These are phyloP conservation scores for Rhizopus microsporus DNA, from an alignment of 371 early-diverging fungal species.

Conservation along the genomic window DNA sequence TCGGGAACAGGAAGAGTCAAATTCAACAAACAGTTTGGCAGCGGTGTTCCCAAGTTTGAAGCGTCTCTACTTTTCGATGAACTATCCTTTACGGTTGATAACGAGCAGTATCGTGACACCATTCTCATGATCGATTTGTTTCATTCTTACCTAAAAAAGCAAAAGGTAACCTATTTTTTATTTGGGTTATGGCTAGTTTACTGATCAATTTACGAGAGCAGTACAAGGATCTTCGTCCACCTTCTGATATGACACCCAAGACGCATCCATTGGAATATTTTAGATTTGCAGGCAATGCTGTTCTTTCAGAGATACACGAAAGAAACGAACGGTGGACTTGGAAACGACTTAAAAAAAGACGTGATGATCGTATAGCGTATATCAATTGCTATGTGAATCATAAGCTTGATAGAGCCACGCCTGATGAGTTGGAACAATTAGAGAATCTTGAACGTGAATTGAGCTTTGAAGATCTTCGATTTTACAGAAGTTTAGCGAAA, in stretches of 20 bases:
- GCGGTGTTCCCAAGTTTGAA: slow-evolving; percentile 66
- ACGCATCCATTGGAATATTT: slow-evolving; percentile 86
- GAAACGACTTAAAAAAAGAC: slow-evolving; percentile 80
- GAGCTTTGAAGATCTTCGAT: slow-evolving; percentile 86
- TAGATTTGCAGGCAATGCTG: slow-evolving; percentile 77
- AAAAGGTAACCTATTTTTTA: slow-evolving; percentile 29
- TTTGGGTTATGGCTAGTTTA: background rate
- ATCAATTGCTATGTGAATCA: slow-evolving; percentile 75
- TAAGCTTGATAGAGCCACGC: slow-evolving; percentile 55
- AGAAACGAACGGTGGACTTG: slow-evolving; percentile 84
- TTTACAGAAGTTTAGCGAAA: slow-evolving; percentile 85
- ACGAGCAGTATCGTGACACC: slow-evolving; percentile 86
- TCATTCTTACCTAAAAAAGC: slow-evolving; percentile 65
- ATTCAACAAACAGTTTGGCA: slow-evolving; percentile 68
- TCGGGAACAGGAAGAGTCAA: slow-evolving; percentile 87
- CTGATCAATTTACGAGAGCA: slow-evolving; percentile 18
- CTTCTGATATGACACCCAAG: slow-evolving; percentile 71
- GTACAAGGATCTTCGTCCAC: slow-evolving; percentile 87
- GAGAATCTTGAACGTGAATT: slow-evolving; percentile 76
- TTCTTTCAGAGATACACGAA: slow-evolving; percentile 88
- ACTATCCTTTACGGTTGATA: slow-evolving; percentile 86
- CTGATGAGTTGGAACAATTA: slow-evolving; percentile 61
- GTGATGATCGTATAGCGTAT: slow-evolving; percentile 84
- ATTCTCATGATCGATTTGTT: slow-evolving; percentile 83
- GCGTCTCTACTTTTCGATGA: slow-evolving; percentile 86